Percentiles rank a stretch among this genome's conserved stretches.
These are phyloP conservation scores for Dactylis glomerata DNA, from an alignment of 176 grass and related monocot genomes.

Conservation along the genomic window DNA sequence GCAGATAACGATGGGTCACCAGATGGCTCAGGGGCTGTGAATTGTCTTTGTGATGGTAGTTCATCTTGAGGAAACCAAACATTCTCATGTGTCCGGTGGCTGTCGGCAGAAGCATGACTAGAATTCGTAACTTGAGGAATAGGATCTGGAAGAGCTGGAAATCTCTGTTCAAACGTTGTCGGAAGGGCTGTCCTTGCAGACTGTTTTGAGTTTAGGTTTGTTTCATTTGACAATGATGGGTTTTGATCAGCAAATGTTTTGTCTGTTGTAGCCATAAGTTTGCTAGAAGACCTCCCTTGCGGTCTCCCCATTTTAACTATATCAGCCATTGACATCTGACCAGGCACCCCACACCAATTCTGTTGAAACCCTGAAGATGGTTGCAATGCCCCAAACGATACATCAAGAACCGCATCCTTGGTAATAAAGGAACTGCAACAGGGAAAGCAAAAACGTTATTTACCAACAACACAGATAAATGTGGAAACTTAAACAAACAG, in stretches of 20 bases:
- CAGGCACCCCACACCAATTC: constrained; percentile 69
- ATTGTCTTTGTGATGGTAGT: constrained; percentile 27
- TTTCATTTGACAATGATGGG: constrained; percentile 41
- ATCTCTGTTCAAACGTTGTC: constrained; percentile 45
- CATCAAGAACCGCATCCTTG: constrained; percentile 52
- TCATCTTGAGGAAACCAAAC: constrained; percentile 61
- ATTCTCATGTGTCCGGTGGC: constrained; percentile 39
- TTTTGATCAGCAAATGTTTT: constrained; percentile 44
- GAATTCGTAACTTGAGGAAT: constrained; percentile 39
- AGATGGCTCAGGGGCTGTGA: constrained; percentile 33
- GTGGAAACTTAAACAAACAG: not conserved
- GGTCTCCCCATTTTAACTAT: constrained; percentile 92
- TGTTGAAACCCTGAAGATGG: constrained; percentile 55
- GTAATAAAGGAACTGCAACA: constrained; percentile 41
- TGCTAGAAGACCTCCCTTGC: constrained; percentile 48
- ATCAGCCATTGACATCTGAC: constrained; percentile 95
- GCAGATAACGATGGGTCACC: constrained; percentile 15
- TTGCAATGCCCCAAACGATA: constrained; percentile 44
- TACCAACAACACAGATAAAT: constrained; percentile 2
- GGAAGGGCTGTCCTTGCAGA: constrained; percentile 23
- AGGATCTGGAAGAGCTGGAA: constrained; percentile 49
- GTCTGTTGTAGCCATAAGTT: constrained; percentile 36
- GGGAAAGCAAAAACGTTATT: constrained; percentile 24
- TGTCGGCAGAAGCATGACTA: constrained; percentile 34
- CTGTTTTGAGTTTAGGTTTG: constrained; percentile 42